A percentile compares a stretch with the other conserved stretches of the same genome.
phyloP scores from a whole-genome alignment of 208 protist genomes.

The Crithidia bombi region DNA sequence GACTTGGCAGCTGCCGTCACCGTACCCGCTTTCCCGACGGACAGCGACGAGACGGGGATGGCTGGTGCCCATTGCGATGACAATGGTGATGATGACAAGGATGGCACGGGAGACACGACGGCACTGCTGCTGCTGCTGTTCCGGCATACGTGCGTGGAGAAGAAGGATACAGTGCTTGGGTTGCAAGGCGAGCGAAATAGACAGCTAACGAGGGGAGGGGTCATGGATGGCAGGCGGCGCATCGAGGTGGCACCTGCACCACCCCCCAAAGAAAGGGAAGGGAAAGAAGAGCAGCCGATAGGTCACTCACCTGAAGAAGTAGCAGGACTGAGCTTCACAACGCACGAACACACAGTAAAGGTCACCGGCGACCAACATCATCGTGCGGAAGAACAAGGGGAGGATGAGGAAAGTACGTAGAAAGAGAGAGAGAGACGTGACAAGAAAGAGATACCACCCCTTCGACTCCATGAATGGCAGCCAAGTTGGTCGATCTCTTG shows the following conservation, averaged over 20 bases:
- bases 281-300: not conserved
- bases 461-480: no score
- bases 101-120: no score
- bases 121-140: no score
- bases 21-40: not conserved
- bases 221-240: not conserved
- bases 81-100: no score
- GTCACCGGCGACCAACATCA: not conserved
- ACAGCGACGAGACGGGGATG: not conserved
- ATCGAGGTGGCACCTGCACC: not conserved
- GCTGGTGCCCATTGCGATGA: not conserved
- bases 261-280: not conserved
- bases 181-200: not conserved
- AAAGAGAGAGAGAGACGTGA: slow-evolving; percentile 5
- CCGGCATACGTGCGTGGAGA: not conserved
- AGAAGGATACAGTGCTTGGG: not conserved
- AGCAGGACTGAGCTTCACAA: not conserved
- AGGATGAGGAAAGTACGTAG: slow-evolving; percentile 11
- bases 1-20: no score
- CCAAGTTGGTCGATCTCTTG: no score
- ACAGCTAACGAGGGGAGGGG: not conserved
- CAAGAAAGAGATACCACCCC: not conserved
- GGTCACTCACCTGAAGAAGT: not conserved
- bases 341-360: not conserved
- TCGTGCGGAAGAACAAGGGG: slow-evolving; percentile 9